Evolutionary conservation across 2,329 filamentous ascomycete genomes (phyloP), one percentile per base, ranked within the genome.

Genomic region (Calonectria honghensis): DNA sequence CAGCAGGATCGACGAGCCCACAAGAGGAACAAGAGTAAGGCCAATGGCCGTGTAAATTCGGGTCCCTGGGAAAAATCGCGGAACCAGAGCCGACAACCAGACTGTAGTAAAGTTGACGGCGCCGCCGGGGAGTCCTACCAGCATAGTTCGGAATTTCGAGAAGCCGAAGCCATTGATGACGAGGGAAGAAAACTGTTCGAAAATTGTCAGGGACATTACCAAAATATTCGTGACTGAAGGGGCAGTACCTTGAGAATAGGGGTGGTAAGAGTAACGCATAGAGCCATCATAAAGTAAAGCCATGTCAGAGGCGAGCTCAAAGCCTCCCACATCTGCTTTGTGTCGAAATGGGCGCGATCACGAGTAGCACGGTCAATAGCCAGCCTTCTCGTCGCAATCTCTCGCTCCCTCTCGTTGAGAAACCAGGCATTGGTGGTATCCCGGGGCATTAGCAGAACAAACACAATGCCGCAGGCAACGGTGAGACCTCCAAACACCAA

Each of bases 241-340:
- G 37, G n/a, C 4, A 29, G n/a, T 54, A 77, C 77, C 66, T 79
- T 79, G 6, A 80, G 41, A n/a, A 80, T 76, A 10, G 77, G 79
- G 9, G 74, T 79, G 16, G 76, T 71, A 24, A 81, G 35, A 1
- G 77, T 73, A 20, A 81, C 73, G 41, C 72, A 78, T 10, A 80
- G 63, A 5, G 77, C 80, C 75, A 80, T 79, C 63, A 72, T 72
- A 13, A 75, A 75, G 35, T 32, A 73, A 14, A 74, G 61, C 76
- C 72, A 82, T 24, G 75, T 70, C 59, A 73, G 54, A 4, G 71
- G 79, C 4, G 67, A 70, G 6, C 4, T 48, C 18, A 81, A 45
- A 0, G 79, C 75, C 68, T 82, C 80, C 57, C 37, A 57, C n/a
- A 75, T 48, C 35, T 82, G 80, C 14, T 45, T 54, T 18, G 9